Base-by-base conservation (phyloP, 2,329 filamentous ascomycete genomes). In the Claviceps cyperi region DNA sequence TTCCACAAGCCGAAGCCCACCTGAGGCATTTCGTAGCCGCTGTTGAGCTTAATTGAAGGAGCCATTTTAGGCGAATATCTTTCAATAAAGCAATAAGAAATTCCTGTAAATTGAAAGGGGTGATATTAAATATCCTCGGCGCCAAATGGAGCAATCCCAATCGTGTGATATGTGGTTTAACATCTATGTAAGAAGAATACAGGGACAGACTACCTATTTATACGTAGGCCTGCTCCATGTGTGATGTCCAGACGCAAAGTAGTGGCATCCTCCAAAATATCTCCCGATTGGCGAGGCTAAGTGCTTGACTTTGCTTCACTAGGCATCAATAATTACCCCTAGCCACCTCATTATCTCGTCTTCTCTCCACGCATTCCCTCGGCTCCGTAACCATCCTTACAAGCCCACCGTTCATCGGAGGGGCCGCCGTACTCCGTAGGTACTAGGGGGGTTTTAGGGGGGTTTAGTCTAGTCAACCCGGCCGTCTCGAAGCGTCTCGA, bases 1-100 rank as follows among this genome's bases (percentile, higher is more conserved):
- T 92, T 92, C 86, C 86, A 92, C 57, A 91, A 76, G 52, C 83
- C 83, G 64, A 86, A 86, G 66, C 83, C 83, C 56, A 86, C 81
- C 64, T 83, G 77, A 61, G 83, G 83, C 83, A 86, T 86, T 59
- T 84, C 73, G 59, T 76, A 62, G 67, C 80, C 79, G 66, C 72
- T 80, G 68, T 70, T 81, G 54, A 83, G 76, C 69, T 80, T 82
- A 65, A 82, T 70, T 52, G 67, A 77, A 47, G 64, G 62, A 24
- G 62, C 19, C 43, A 50, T 48, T 43, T 14, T 41, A 11, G 5
- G 5, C 11, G 11, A 41, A 41, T 13, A 21, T 21, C 19, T 15
- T 14, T 17, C 8, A 22, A 41, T 6, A 41, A 13, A 41, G 19
- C 17, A 40, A 28, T 11, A 9, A 28, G 28, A 1, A 11, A 28